phyloP scores from a whole-genome alignment of 306 rosid species.

The Fragaria iinumae region DNA sequence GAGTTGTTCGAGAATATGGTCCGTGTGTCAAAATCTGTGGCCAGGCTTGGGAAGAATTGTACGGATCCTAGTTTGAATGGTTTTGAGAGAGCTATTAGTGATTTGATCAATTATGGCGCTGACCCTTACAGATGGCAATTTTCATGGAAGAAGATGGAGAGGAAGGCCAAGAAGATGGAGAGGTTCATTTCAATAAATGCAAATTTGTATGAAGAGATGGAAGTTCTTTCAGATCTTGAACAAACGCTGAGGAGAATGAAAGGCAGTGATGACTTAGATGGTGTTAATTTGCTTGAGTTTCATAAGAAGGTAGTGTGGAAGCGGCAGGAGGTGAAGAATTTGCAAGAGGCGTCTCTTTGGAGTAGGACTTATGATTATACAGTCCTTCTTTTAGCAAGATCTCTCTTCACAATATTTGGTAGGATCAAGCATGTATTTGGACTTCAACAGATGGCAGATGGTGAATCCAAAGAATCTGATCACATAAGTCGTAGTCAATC shows the following conservation, averaged over 20 bases:
- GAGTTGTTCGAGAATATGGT: slow-evolving; percentile 74
- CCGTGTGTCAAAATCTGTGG: slow-evolving; percentile 74
- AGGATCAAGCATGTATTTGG: slow-evolving; percentile 80
- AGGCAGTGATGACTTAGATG: slow-evolving; percentile 46
- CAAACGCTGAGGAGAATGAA: slow-evolving; percentile 80
- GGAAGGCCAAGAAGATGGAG: slow-evolving; percentile 85
- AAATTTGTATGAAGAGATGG: slow-evolving; percentile 90
- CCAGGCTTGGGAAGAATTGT: slow-evolving; percentile 83
- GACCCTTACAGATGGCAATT: slow-evolving; percentile 75
- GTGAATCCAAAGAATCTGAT: slow-evolving; percentile 50
- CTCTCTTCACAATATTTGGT: slow-evolving; percentile 68
- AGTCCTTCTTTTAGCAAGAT: slow-evolving; percentile 62
- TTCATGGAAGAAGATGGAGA: slow-evolving; percentile 77
- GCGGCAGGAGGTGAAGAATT: slow-evolving; percentile 71
- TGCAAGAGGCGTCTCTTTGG: slow-evolving; percentile 76
- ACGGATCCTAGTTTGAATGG: slow-evolving; percentile 64
- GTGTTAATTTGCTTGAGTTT: slow-evolving; percentile 55
- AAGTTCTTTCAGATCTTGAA: slow-evolving; percentile 83
- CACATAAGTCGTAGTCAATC: slow-evolving; percentile 58
- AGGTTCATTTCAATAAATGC: slow-evolving; percentile 73
- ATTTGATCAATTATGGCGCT: slow-evolving; percentile 45
- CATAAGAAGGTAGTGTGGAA: slow-evolving; percentile 80
- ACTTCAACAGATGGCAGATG: slow-evolving; percentile 45
- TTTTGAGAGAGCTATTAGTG: slow-evolving; percentile 56
- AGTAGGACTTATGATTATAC: slow-evolving; percentile 79